Base-by-base conservation (phyloP, 768 basidiomycete genomes). In the Kwoniella sp. region DNA sequence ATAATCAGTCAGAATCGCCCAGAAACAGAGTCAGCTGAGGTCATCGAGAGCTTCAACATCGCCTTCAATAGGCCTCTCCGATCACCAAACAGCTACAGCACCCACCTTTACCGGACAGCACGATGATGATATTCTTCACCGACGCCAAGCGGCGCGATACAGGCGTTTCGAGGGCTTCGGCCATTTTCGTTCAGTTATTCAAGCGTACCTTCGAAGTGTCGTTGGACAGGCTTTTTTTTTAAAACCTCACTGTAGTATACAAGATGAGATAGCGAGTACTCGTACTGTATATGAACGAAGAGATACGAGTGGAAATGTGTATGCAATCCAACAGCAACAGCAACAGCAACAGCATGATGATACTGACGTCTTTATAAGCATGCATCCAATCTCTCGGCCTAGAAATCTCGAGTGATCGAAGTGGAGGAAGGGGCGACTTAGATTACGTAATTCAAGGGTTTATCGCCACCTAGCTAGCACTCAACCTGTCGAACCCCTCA, bases 61-160 rank as follows among this genome's bases (percentile, higher is more conserved):
- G 4, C 37, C 25, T 25, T 29, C 4, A 5, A 24, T 33, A 44
- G 17, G 22, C 10, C 19, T n/a, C 5, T 5, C 19, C 6, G 7
- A 22, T 6, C 19, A 19, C 46, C 6, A 19, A 19, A 17, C 8
- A 47, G 22, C 30, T 30, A 3, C 24, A 17, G 3, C n/a, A 51
- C 58, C 22, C 47, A 76, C 78, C 96, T 80, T 99, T 99, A 8
- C 96, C 96, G 0, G 93, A 91, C 44, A 94, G 85, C 60, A 99
- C 92, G 67, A 98, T 87, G 69, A 99, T 87, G 77, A 99, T 86
- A 72, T 92, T 85, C 69, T 88, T 88, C 70, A 99, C 86, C 1
- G 83, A 82, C 61, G 83, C 80, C 19, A 98, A 83, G 44, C 94
- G 88, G 70, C 86, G 83, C 22, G 87, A 84, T 58, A 91, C 85